A percentile compares a stretch with the other conserved stretches of the same genome.
phyloP scores from a whole-genome alignment of 2,329 filamentous ascomycete species.

The Microcera coccophila region DNA sequence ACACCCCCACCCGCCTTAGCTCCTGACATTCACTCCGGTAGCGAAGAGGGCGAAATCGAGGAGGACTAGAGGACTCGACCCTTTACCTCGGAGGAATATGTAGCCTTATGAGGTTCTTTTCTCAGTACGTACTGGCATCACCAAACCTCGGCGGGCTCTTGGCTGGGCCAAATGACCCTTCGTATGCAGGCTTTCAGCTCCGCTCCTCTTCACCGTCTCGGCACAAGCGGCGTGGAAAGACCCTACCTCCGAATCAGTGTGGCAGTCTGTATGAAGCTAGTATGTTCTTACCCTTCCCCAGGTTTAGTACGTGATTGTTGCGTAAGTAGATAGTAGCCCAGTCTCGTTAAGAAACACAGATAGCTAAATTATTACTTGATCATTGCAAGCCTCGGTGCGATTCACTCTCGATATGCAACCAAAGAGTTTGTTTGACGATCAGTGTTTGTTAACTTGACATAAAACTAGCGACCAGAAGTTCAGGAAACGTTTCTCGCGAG shows the following conservation, averaged over 20 bases:
- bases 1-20: constrained; percentile 40
- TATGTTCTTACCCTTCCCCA: constrained; percentile 22
- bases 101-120: constrained; percentile 1
- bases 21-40: constrained; percentile 64
- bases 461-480: constrained; percentile 19
- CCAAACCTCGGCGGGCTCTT: constrained; percentile 19
- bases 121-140: constrained; percentile 28
- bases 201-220: neutral
- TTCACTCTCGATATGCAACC: too few species aligned
- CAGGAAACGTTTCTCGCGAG: constrained; percentile 33
- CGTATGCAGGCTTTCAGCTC: constrained; percentile 23
- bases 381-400: too few species aligned
- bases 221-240: neutral
- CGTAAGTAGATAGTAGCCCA: constrained; percentile 10
- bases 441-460: constrained; percentile 12
- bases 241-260: neutral
- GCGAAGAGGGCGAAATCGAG: constrained; percentile 97
- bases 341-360: too few species aligned
- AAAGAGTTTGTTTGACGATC: constrained; percentile 13
- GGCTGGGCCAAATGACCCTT: constrained; percentile 26
- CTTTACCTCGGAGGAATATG: constrained; percentile 3
- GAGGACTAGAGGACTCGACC: constrained; percentile 53
- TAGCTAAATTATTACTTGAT: too few species aligned
- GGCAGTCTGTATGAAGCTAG: constrained; percentile 13
- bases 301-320: constrained; percentile 15